phyloP scores from a whole-genome alignment of 148 eudicot genomes.

The Cornus kousa region DNA sequence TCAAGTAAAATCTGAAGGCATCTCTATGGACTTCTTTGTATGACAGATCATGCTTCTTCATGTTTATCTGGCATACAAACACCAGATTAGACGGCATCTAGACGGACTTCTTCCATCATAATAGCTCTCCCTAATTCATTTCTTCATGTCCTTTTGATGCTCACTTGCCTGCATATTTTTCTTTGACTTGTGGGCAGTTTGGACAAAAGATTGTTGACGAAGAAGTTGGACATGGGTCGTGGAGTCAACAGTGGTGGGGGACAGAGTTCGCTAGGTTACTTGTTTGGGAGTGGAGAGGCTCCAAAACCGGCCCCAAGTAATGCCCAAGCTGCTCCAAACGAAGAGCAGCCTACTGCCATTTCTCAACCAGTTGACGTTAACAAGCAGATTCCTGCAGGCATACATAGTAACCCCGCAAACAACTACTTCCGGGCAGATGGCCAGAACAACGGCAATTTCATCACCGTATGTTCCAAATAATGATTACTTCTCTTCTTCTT shows the following conservation, averaged over 20 bases:
- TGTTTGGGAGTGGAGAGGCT: conserved; percentile 76
- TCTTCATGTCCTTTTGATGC: too few relatives aligned
- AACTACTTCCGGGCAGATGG: conserved; percentile 81
- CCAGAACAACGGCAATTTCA: conserved; percentile 83
- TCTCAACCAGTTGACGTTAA: not conserved
- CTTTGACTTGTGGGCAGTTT: not conserved
- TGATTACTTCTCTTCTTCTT: too few relatives aligned
- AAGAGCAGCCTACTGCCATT: too few relatives aligned
- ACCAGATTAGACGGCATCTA: not conserved
- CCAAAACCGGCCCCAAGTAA: conserved; percentile 45
- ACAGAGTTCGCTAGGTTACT: conserved; percentile 76
- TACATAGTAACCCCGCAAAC: conserved; percentile 51
- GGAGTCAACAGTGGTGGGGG: conserved; percentile 96
- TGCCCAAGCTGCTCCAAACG: too few relatives aligned
- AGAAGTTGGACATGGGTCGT: conserved; percentile 51
- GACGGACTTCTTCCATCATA: not conserved
- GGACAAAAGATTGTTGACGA: not conserved
- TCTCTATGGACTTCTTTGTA: not conserved
- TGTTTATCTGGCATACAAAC: not conserved
- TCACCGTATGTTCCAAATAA: conserved; percentile 52
- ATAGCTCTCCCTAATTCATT: not conserved
- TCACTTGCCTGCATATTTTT: not conserved
- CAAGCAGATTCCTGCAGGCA: conserved; percentile 77
- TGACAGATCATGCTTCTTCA: not conserved
- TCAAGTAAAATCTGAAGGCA: too few relatives aligned